Percentiles rank a stretch among this genome's conserved stretches.
Conservation (phyloP, 2,329 filamentous ascomycete species). For the Stagonosporopsis vannaccii region DNA sequence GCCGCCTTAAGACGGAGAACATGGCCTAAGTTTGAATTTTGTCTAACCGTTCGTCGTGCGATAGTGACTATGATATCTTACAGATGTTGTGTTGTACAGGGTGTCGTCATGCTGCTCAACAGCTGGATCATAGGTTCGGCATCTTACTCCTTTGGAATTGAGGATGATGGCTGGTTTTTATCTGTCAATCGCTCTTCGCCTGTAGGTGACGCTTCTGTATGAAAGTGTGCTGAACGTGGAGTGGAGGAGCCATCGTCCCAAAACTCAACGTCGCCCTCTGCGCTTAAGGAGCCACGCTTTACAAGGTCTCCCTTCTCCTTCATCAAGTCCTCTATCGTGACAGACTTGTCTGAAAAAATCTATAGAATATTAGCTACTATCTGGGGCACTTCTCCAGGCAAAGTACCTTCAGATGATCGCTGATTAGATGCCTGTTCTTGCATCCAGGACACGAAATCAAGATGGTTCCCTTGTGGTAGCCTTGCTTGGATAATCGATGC, state of each 20-base stretch:
- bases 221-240: constrained; percentile 44
- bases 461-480: constrained; percentile 89
- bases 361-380: constrained; percentile 28
- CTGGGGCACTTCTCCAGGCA: too few relatives aligned
- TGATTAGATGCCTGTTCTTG: constrained; percentile 87
- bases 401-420: constrained; percentile 77
- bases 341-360: constrained; percentile 75
- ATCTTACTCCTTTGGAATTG: constrained; percentile 23
- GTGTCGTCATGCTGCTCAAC: constrained; percentile 13
- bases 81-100: constrained; percentile 18
- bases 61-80: constrained; percentile 10
- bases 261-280: constrained; percentile 89
- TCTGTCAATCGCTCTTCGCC: constrained; percentile 32
- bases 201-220: constrained; percentile 37
- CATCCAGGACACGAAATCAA: constrained; percentile 89
- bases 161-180: constrained; percentile 22
- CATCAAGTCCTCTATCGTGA: constrained; percentile 81
- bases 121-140: neutral
- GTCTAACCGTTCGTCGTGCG: constrained; percentile 8
- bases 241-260: constrained; percentile 74
- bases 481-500: constrained; percentile 90
- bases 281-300: constrained; percentile 73
- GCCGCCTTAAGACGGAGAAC: neutral
- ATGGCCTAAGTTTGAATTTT: neutral
- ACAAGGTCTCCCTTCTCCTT: constrained; percentile 76